A percentile compares a stretch with the other conserved stretches of the same genome.
These are phyloP conservation scores for Coffea canephora DNA, from an alignment of 257 asterid species.

Conservation along the genomic window DNA sequence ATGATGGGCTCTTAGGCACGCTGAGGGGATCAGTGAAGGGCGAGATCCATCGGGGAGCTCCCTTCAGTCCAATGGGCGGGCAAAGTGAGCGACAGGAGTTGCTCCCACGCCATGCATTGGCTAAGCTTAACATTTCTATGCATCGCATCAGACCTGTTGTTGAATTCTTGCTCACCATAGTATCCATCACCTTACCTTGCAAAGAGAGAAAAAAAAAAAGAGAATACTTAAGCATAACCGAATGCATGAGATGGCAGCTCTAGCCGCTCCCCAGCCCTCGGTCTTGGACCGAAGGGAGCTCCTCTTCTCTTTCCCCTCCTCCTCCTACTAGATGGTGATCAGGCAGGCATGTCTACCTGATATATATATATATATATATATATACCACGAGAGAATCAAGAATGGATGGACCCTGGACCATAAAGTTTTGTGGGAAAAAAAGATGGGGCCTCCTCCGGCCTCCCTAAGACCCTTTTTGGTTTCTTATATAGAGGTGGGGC, in stretches of 20 bases:
- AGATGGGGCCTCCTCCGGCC: neutral
- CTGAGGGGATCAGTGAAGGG: too few species aligned
- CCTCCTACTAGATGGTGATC: neutral
- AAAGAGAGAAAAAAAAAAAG: too few species aligned
- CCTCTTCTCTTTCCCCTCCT: slow-evolving; percentile 1
- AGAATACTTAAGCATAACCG: slow-evolving; percentile 33
- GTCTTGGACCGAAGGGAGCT: slow-evolving; percentile 54
- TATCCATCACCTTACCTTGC: neutral
- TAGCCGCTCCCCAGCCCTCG: slow-evolving; percentile 41
- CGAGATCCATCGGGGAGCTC: slow-evolving; percentile 35
- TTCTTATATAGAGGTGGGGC: neutral
- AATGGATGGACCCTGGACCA: neutral
- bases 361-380: neutral
- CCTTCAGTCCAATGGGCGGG: slow-evolving; percentile 55
- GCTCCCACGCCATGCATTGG: slow-evolving; percentile 65
- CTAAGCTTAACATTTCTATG: slow-evolving; percentile 22
- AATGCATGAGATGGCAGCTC: slow-evolving; percentile 73
- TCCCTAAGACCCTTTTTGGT: neutral
- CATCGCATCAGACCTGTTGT: neutral
- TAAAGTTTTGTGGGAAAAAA: neutral
- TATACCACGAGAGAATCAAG: neutral
- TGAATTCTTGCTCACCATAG: neutral
- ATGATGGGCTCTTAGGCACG: neutral
- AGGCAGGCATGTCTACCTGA: neutral
- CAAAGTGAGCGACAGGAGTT: slow-evolving; percentile 42